Evolutionary conservation across 768 basidiomycete species (phyloP).

Genomic region (Kwoniella botswanensis): DNA sequence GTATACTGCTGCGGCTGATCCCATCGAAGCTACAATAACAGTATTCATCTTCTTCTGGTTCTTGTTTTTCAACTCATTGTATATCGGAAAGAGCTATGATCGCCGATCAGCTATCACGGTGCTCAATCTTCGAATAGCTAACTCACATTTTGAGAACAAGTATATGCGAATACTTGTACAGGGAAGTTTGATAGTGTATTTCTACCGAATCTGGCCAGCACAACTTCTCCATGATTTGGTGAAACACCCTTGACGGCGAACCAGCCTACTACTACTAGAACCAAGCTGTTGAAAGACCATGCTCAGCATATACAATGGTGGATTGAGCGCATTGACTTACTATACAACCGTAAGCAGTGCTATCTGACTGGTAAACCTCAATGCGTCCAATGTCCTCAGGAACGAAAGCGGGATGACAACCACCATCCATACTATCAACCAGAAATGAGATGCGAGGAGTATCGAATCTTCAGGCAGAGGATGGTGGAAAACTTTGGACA

Average conservation of each 20-base stretch:
- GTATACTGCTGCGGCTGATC: conserved; percentile 79
- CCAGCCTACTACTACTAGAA: conserved; percentile 57
- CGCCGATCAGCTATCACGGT: conserved; percentile 13
- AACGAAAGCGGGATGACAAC: conserved; percentile 77
- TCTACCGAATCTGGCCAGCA: conserved; percentile 44
- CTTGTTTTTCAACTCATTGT: conserved; percentile 84
- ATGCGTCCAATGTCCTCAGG: conserved; percentile 78
- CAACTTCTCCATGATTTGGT: conserved; percentile 50
- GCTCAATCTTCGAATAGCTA: background rate
- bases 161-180: conserved; percentile 65
- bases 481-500: conserved; percentile 78
- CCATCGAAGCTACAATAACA: conserved; percentile 86
- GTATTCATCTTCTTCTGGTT: conserved; percentile 81
- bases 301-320: background rate
- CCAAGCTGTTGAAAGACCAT: conserved; percentile 39
- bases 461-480: conserved; percentile 60
- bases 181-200: conserved; percentile 70
- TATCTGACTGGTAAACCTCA: conserved; percentile 88
- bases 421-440: conserved; percentile 79
- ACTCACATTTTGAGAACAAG: conserved; percentile 35
- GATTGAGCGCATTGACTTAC: conserved; percentile 53
- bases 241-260: conserved; percentile 49
- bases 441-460: conserved; percentile 67
- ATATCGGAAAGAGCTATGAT: conserved; percentile 83
- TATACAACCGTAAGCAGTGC: conserved; percentile 86